Conservation (phyloP, 1,284 basidiomycete genomes). For the Megacollybia platyphylla region DNA sequence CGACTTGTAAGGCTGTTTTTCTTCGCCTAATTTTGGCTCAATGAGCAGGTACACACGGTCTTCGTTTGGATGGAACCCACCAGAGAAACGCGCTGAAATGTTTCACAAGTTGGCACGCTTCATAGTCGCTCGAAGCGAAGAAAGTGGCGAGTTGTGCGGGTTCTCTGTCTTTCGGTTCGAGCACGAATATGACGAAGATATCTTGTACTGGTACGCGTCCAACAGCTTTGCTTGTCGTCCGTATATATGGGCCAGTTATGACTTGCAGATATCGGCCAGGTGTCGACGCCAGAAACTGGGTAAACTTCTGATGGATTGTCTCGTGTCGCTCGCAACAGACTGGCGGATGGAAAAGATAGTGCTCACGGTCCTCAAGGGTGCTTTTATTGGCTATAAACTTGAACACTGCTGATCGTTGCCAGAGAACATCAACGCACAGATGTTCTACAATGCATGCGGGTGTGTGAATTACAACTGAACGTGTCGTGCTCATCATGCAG, state of each 20-base stretch:
- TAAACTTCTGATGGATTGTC: conserved; percentile 29
- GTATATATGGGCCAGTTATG: conserved; percentile 37
- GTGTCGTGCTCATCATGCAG: conserved; percentile 18
- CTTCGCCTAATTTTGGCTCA: not conserved
- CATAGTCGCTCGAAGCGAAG: conserved; percentile 26
- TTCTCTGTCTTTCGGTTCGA: conserved; percentile 67
- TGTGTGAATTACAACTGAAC: conserved; percentile 12
- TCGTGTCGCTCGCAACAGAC: conserved; percentile 34
- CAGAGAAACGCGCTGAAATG: conserved; percentile 41
- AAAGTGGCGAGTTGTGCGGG: conserved; percentile 21
- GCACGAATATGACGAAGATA: conserved; percentile 37
- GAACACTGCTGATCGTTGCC: conserved; percentile 1
- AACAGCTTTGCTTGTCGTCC: not conserved
- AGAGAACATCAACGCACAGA: conserved; percentile 44
- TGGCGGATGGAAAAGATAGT: conserved; percentile 55
- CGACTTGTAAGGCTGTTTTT: conserved; percentile 21
- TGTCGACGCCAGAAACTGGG: conserved; percentile 45
- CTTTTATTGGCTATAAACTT: conserved; percentile 1
- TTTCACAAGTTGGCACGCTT: conserved; percentile 50
- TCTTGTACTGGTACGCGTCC: conserved; percentile 54
- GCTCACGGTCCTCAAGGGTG: conserved; percentile 65
- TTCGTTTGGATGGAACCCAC: conserved; percentile 57
- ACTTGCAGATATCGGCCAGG: conserved; percentile 42
- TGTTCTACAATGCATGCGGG: conserved; percentile 49
- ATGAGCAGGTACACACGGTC: conserved; percentile 34